These are phyloP conservation scores for Phytophthora chlamydospora DNA, from an alignment of 352 stramenopile genomes.

Conservation along the genomic window DNA sequence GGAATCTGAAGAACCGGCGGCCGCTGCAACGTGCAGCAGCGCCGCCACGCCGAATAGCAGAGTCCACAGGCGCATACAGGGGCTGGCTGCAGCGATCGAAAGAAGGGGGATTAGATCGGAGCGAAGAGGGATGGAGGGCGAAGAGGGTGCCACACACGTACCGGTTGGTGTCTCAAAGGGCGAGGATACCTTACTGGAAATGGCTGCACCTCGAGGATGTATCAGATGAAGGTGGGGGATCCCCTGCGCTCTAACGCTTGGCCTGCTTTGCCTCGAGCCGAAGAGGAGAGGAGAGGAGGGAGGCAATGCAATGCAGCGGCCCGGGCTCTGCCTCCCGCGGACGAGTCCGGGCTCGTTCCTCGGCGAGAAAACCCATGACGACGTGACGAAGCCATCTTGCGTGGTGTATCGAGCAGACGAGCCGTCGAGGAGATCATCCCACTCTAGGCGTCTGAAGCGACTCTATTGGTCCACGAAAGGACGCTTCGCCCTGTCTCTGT, in stretches of 20 bases:
- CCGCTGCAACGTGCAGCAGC: constrained; percentile 7
- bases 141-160: background rate
- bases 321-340: background rate
- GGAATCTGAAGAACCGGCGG: constrained; percentile 17
- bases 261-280: background rate
- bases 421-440: background rate
- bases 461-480: constrained; percentile 29
- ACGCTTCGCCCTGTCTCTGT: constrained; percentile 12
- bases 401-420: background rate
- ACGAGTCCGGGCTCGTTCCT: constrained; percentile 37
- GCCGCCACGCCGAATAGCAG: constrained; percentile 12
- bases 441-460: background rate
- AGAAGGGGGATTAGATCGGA: background rate
- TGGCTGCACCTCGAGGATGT: constrained; percentile 5
- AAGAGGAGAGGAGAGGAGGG: background rate
- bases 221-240: constrained; percentile 3
- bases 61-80: constrained; percentile 23
- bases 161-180: constrained; percentile 13
- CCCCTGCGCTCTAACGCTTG: too few relatives aligned
- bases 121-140: background rate
- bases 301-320: constrained; percentile 5
- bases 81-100: background rate
- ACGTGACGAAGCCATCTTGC: constrained; percentile 20
- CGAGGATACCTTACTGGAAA: background rate
- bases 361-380: constrained; percentile 30